Percentiles rank a stretch among this genome's conserved stretches.
phyloP scores from a whole-genome alignment of 2,329 filamentous ascomycete species.

The Alternaria solani region DNA sequence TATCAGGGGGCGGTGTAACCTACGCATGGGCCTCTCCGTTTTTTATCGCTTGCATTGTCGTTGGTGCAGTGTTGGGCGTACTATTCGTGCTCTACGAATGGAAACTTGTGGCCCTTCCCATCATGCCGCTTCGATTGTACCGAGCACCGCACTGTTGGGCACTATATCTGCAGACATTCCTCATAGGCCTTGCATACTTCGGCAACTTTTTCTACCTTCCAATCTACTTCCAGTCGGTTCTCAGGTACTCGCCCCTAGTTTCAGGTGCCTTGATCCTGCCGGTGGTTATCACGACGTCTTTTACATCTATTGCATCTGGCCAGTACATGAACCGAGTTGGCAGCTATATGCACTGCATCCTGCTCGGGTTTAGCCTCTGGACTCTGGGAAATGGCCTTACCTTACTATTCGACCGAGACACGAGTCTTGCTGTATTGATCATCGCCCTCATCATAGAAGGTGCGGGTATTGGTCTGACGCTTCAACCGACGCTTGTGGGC shows the following conservation, averaged over 20 bases:
- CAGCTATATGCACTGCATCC: conserved; percentile 30
- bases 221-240: conserved; percentile 68
- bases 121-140: conserved; percentile 67
- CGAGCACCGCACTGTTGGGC: conserved; percentile 61
- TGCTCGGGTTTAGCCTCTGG: conserved; percentile 54
- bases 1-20: conserved; percentile 67
- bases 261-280: conserved; percentile 63
- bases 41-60: conserved; percentile 65
- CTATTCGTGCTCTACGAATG: conserved; percentile 65
- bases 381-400: conserved; percentile 63
- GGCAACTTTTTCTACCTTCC: conserved; percentile 68
- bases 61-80: conserved; percentile 57
- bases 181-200: conserved; percentile 68
- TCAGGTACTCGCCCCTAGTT: conserved; percentile 54
- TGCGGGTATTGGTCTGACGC: conserved; percentile 58
- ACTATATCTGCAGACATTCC: conserved; percentile 66
- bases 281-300: conserved; percentile 36
- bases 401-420: conserved; percentile 59
- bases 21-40: conserved; percentile 65
- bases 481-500: conserved; percentile 64
- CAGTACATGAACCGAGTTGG: conserved; percentile 30
- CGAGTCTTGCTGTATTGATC: conserved; percentile 57
- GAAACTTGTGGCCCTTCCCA: conserved; percentile 64
- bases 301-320: conserved; percentile 28
- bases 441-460: conserved; percentile 61